Percentiles rank a stretch among this genome's conserved stretches.
Evolutionary conservation across 352 stramenopile species (phyloP).

Genomic region (Globisporangium polare): DNA sequence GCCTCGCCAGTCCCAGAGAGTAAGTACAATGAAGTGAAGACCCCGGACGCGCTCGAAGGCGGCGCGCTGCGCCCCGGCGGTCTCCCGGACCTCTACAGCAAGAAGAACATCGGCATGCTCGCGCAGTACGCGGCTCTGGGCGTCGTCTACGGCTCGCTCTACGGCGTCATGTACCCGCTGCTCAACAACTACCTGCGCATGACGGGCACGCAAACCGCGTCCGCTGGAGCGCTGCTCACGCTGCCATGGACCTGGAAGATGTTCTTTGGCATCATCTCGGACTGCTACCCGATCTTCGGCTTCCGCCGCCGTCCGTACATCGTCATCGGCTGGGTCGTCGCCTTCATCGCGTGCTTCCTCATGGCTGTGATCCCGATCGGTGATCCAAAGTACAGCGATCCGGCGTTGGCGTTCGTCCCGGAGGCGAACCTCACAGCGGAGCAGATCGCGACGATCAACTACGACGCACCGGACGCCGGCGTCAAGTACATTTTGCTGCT

Average conservation of each 20-base stretch:
- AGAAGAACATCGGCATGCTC: constrained; percentile 39
- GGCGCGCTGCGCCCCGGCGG: constrained; percentile 41
- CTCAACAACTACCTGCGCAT: constrained; percentile 55
- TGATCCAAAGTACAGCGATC: constrained; percentile 55
- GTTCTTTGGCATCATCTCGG: constrained; percentile 45
- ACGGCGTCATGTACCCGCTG: constrained; percentile 42
- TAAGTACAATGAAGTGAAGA: constrained; percentile 21
- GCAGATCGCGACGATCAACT: constrained; percentile 43
- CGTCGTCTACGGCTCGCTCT: constrained; percentile 44
- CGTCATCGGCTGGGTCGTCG: constrained; percentile 58
- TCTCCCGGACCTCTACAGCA: constrained; percentile 26
- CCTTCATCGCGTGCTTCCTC: constrained; percentile 28
- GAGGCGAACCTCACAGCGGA: constrained; percentile 29
- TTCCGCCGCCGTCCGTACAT: constrained; percentile 56
- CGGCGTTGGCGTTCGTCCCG: constrained; percentile 22
- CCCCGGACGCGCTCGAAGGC: constrained; percentile 27
- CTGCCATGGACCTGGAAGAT: constrained; percentile 83
- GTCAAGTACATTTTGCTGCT: constrained; percentile 57
- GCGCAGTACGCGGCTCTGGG: constrained; percentile 47
- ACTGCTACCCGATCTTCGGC: constrained; percentile 35
- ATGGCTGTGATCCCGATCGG: constrained; percentile 34
- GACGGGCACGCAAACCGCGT: constrained; percentile 33
- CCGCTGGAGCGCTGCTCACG: constrained; percentile 42
- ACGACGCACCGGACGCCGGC: constrained; percentile 34
- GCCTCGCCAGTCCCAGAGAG: constrained; percentile 25